Evolutionary conservation across 495 filamentous ascomycete species (phyloP).

Genomic region (Pseudotulostoma volvatum): DNA sequence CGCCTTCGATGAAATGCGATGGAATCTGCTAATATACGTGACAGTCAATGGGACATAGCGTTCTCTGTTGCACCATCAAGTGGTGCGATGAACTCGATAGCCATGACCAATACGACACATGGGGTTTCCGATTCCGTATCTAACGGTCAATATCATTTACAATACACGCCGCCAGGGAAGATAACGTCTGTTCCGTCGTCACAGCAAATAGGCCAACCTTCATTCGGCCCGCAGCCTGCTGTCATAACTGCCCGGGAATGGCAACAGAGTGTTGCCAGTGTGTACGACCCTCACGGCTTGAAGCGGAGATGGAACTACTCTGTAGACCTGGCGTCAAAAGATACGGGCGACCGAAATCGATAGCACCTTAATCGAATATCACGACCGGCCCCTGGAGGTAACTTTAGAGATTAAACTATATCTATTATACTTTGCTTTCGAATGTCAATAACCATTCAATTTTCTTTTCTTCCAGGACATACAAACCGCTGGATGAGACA

Average conservation of each 20-base stretch:
- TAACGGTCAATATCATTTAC: slow-evolving; percentile 24
- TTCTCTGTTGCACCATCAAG: slow-evolving; percentile 51
- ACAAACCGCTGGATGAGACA: no score
- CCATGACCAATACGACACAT: slow-evolving; percentile 20
- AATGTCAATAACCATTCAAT: no score
- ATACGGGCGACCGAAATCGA: slow-evolving; percentile 21
- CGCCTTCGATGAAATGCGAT: not conserved
- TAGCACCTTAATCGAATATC: no score
- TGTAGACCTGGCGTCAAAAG: slow-evolving; percentile 18
- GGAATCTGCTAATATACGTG: slow-evolving; percentile 13
- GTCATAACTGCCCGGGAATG: slow-evolving; percentile 90
- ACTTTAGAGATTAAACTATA: no score
- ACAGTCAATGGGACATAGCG: slow-evolving; percentile 79
- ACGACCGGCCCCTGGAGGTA: no score
- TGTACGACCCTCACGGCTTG: slow-evolving; percentile 57
- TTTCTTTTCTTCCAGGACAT: no score
- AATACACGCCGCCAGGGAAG: slow-evolving; percentile 22
- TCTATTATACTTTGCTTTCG: no score
- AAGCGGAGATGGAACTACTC: slow-evolving; percentile 56
- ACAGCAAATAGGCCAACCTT: slow-evolving; percentile 37
- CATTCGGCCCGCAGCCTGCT: slow-evolving; percentile 39
- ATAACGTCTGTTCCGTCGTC: slow-evolving; percentile 17
- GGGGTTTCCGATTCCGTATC: slow-evolving; percentile 14
- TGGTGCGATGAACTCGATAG: slow-evolving; percentile 33
- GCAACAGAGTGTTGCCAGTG: slow-evolving; percentile 86